These are phyloP conservation scores for Diaporthe aspalathi DNA, from an alignment of 2,329 filamentous ascomycete species.

Conservation along the genomic window DNA sequence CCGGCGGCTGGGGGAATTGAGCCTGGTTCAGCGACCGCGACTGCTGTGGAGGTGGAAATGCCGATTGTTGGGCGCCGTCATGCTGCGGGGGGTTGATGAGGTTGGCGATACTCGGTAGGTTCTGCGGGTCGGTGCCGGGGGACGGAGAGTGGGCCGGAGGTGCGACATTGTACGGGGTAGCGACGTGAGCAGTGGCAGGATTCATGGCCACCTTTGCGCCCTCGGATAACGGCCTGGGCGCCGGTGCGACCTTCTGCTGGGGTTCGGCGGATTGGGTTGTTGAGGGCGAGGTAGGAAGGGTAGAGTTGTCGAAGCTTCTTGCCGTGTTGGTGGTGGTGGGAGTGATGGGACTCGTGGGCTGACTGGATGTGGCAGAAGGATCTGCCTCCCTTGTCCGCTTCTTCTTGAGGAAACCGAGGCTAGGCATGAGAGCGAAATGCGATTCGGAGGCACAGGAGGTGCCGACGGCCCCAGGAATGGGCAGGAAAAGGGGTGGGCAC, in stretches of 20 bases:
- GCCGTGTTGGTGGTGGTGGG: slow-evolving; percentile 61
- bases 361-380: slow-evolving; percentile 70
- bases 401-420: slow-evolving; percentile 96
- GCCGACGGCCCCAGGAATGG: slow-evolving; percentile 35
- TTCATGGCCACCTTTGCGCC: slow-evolving; percentile 48
- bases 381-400: slow-evolving; percentile 95
- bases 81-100: slow-evolving; percentile 75
- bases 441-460: slow-evolving; percentile 37
- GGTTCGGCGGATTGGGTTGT: slow-evolving; percentile 41
- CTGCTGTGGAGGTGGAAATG: slow-evolving; percentile 40
- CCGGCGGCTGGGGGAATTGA: slow-evolving; percentile 43
- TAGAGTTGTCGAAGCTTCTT: slow-evolving; percentile 61
- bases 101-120: slow-evolving; percentile 81
- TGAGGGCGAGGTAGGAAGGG: slow-evolving; percentile 52
- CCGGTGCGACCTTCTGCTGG: slow-evolving; percentile 49
- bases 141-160: slow-evolving; percentile 49
- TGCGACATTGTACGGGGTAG: slow-evolving; percentile 42
- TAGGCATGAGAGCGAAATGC: slow-evolving; percentile 76
- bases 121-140: slow-evolving; percentile 68
- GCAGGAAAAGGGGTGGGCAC: slow-evolving; percentile 35
- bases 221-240: slow-evolving; percentile 45
- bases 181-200: slow-evolving; percentile 41
- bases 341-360: slow-evolving; percentile 73
- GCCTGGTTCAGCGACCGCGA: slow-evolving; percentile 34
- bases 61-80: slow-evolving; percentile 54